These are phyloP conservation scores for Saccharum hybrid DNA, from an alignment of 202 grass and related monocot genomes.

Conservation along the genomic window DNA sequence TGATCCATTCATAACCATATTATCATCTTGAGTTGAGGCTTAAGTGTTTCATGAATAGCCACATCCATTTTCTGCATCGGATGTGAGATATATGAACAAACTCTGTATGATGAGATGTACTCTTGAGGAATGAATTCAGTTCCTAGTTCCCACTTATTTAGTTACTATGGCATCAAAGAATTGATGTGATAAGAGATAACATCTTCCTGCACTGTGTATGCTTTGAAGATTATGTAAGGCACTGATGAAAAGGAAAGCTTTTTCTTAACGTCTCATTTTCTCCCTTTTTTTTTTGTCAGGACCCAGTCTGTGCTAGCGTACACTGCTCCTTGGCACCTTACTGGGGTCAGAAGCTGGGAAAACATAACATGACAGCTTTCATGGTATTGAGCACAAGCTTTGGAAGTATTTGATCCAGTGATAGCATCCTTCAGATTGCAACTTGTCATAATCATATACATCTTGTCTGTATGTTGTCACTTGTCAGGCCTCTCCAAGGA, in stretches of 20 bases:
- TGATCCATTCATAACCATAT: not conserved
- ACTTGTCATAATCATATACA: not conserved
- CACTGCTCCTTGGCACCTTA: conserved; percentile 63
- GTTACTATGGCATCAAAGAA: not conserved
- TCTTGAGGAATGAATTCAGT: not conserved
- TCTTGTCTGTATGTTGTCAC: not conserved
- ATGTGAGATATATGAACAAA: not conserved
- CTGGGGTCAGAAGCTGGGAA: conserved; percentile 62
- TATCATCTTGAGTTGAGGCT: not conserved
- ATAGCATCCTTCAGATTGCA: conserved; percentile 13
- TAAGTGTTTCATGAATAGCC: not conserved
- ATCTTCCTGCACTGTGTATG: not conserved
- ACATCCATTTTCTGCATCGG: not conserved
- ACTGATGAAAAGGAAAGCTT: not conserved
- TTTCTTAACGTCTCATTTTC: not conserved
- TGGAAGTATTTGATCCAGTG: not conserved
- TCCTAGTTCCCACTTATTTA: not conserved
- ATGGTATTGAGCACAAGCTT: conserved; percentile 43
- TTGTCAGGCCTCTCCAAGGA: conserved; percentile 61
- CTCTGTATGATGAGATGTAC: not conserved
- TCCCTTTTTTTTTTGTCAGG: conserved; percentile 38
- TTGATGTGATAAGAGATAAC: not conserved
- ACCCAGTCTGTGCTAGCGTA: conserved; percentile 61
- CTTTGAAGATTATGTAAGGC: not conserved
- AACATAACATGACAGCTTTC: conserved; percentile 49